Evolutionary conservation across 192 early-diverging fungal species (phyloP).

Genomic region (Entomortierella parvispora): DNA sequence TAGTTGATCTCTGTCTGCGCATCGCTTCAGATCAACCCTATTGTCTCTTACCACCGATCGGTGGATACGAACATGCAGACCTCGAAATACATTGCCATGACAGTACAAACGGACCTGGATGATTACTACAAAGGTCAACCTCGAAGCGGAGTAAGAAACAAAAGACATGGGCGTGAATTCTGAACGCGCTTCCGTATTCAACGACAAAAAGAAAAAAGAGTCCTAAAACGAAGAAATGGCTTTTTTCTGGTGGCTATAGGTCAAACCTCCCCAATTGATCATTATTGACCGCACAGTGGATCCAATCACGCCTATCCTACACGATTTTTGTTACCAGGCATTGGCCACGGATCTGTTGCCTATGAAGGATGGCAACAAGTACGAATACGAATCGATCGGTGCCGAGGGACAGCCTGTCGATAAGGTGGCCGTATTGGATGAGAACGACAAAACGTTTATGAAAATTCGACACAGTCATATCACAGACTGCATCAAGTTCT

Average conservation of each 20-base stretch:
- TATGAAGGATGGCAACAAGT: slow-evolving; percentile 72
- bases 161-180: background rate
- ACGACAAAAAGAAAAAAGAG: too few species aligned
- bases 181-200: too few species aligned
- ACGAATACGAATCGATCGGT: slow-evolving; percentile 62
- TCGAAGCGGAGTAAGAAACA: slow-evolving; percentile 63
- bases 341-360: slow-evolving; percentile 92
- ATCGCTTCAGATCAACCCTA: slow-evolving; percentile 90
- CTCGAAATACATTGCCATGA: slow-evolving; percentile 76
- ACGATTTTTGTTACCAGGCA: slow-evolving; percentile 99
- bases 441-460: slow-evolving; percentile 82
- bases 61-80: slow-evolving; percentile 74
- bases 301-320: slow-evolving; percentile 88
- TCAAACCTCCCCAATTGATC: slow-evolving; percentile 68
- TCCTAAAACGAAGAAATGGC: too few species aligned
- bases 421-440: slow-evolving; percentile 70
- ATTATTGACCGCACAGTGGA: slow-evolving; percentile 94
- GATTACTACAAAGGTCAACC: slow-evolving; percentile 74
- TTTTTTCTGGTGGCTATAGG: too few species aligned
- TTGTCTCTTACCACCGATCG: slow-evolving; percentile 91
- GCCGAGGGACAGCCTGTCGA: slow-evolving; percentile 61
- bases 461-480: slow-evolving; percentile 85
- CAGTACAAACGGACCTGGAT: slow-evolving; percentile 90
- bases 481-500: slow-evolving; percentile 78
- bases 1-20: slow-evolving; percentile 90